Evolutionary conservation across 257 asterid genomes (phyloP), one percentile per base, ranked within the genome.

Genomic region (Solanum tarijense): DNA sequence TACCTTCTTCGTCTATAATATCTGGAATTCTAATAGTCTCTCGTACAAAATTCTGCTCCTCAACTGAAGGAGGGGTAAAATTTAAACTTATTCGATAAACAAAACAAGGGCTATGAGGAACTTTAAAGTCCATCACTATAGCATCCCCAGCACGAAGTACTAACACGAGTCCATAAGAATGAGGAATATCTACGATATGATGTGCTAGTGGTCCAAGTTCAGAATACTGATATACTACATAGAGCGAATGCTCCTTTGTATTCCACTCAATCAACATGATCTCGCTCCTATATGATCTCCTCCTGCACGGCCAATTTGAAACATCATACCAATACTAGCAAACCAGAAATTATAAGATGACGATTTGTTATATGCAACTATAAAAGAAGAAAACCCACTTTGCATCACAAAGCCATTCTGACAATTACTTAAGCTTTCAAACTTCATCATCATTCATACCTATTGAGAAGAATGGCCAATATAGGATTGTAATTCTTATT

Each of bases 121-220:
- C 94, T 90, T 96, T 93, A 91, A 96, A 95, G 90, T 97, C 99
- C 99, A 96, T 95, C 58, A 97, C 91, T 34, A 92, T 93, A 41
- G 94, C 94, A 91, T 97, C 99, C 71, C 99, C 99, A 79, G 94
- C 98, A 92, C 99, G 94, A 85, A 97, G 94, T 87, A 97, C 92
- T 90, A 97, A 91, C 86, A 94, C 94, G 83, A 92, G 93, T 89
- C 99, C 99, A 90, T 90, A 93, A 86, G 96, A 93, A 68, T 89
- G 92, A 83, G 99, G 99, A 90, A 97, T 98, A 92, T 97, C 98
- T 87, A 94, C 96, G 41, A 97, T 93, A 89, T 96, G 93, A 91
- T 94, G 95, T 25, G 98, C 95, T 83, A 96, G 88, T 20, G 99
- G 99, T 86, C 98, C 98, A 76, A 95, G 93, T 92, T 97, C 99